Base-by-base conservation (phyloP, 768 basidiomycete species). In the Amanita exitialis region DNA sequence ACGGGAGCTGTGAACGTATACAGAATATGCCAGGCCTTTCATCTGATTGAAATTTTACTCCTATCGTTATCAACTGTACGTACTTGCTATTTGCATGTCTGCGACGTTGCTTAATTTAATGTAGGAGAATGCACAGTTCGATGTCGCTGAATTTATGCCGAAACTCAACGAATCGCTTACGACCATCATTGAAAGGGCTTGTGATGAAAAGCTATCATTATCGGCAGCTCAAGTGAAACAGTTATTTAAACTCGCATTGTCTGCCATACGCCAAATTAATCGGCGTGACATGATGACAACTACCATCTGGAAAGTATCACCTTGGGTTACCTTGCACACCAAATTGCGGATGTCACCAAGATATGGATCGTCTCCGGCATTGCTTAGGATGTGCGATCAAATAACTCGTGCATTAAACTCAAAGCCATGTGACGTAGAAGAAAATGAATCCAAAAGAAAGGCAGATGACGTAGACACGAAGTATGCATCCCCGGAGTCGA, bases 171-270 rank as follows among this genome's bases (percentile, higher is more conserved):
- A 71, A 45, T 65, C 66, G 3, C 61, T 90, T 45, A 68, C 79
- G 28, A 69, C 71, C 16, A 61, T 76, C 42, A 63, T 80, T 27
- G 66, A 69, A 1, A 63, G 65, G 12, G 76, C 82, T 5, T 77
- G 79, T 55, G 67, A 72, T 4, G 72, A 77, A 23, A 66, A 70
- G 21, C 56, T 61, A 36, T 58, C 68, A 8, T 62, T 83, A 38
- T 81, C 78, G 13, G 71, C 83, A 1, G 62, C 78, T 1, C 86
- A 90, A 55, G 60, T 86, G 59, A 95, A 90, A 66, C 85, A 87
- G n/a, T 62, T 91, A 16, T 63, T 91, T 51, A 93, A 89, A 64
- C 66, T 87, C 47, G 82, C 72, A 0, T 67, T 89, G 23, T 60
- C 74, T 16, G 78, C 78, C 44, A 69, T 82, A n/a, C 80, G 89